phyloP scores from a whole-genome alignment of 1,284 basidiomycete species.

The Ustilago curta region DNA sequence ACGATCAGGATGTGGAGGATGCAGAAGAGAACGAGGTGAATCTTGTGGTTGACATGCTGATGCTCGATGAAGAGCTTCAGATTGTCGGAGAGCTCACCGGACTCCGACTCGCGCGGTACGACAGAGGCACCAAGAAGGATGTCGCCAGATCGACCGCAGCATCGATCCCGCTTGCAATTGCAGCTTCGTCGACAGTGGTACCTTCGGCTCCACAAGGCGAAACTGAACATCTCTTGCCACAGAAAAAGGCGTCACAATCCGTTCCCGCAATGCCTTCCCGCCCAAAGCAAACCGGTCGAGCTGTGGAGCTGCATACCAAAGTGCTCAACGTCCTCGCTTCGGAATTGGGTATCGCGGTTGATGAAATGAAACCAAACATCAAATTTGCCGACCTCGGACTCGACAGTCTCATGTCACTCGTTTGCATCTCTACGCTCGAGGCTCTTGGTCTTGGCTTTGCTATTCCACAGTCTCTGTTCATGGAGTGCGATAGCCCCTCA shows the following conservation, averaged over 20 bases:
- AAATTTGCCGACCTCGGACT: conserved; percentile 50
- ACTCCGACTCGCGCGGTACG: conserved; percentile 5
- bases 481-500: conserved; percentile 42
- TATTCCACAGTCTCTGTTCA: conserved; percentile 48
- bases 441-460: conserved; percentile 29
- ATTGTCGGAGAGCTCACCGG: conserved; percentile 22
- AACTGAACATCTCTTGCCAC: neutral
- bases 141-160: neutral
- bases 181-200: neutral
- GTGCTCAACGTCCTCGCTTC: conserved; percentile 35
- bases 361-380: conserved; percentile 35
- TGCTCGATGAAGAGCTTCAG: conserved; percentile 4
- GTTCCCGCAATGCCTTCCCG: neutral
- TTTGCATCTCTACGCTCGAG: conserved; percentile 48
- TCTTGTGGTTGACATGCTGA: conserved; percentile 11
- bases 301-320: conserved; percentile 13
- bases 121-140: neutral
- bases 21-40: neutral
- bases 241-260: neutral
- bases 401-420: conserved; percentile 54
- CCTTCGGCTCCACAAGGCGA: neutral
- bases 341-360: conserved; percentile 38
- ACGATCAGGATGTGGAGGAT: neutral
- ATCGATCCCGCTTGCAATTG: neutral
- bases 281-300: neutral